phyloP scores from a whole-genome alignment of 1,139 yeast genomes.

The Scheffersomyces quercinus region DNA sequence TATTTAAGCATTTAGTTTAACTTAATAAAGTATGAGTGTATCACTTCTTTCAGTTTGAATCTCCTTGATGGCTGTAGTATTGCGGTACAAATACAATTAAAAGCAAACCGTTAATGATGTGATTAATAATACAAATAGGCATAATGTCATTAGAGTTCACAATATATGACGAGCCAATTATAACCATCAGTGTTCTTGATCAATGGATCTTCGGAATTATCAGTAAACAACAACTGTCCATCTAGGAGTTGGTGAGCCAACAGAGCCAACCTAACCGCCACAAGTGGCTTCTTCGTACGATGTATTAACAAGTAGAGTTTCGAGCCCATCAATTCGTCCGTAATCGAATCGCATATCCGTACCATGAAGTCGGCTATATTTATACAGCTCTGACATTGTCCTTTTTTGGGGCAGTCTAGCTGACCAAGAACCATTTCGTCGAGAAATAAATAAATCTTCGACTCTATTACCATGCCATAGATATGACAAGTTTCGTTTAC shows the following conservation, averaged over 20 bases:
- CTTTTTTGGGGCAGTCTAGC: neutral
- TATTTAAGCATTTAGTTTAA: neutral
- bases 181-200: neutral
- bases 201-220: neutral
- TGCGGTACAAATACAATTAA: no score
- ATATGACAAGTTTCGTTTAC: neutral
- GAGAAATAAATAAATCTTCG: neutral
- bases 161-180: conserved; percentile 8
- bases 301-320: neutral
- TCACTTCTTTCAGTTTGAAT: no score
- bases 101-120: no score
- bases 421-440: neutral
- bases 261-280: neutral
- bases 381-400: neutral
- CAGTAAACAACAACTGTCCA: neutral
- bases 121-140: no score
- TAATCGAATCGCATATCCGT: neutral
- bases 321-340: neutral
- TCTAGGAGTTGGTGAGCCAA: neutral
- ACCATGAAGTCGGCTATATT: neutral
- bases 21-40: no score
- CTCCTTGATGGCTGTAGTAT: no score
- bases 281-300: neutral
- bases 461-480: neutral
- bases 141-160: neutral